Percentiles rank a stretch among this genome's conserved stretches.
phyloP scores from a whole-genome alignment of 345 rosid genomes.

The Hibiscus tridactylites region DNA sequence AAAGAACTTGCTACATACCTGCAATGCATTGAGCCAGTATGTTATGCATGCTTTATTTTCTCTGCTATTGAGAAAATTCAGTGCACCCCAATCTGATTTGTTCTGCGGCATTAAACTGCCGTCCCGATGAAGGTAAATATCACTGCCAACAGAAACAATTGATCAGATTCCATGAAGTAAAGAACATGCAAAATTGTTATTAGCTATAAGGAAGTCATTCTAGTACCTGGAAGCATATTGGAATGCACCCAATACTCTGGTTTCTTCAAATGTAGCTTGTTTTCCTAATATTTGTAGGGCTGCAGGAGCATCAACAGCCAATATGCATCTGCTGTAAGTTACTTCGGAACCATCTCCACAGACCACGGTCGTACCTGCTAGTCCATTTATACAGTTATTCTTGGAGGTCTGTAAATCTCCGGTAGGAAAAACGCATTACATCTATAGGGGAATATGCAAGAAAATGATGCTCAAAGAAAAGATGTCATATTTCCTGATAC shows the following conservation, averaged over 20 bases:
- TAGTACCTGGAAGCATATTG: slow-evolving; percentile 60
- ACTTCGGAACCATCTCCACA: slow-evolving; percentile 45
- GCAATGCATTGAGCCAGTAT: slow-evolving; percentile 85
- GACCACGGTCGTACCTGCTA: slow-evolving; percentile 39
- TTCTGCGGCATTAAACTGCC: slow-evolving; percentile 64
- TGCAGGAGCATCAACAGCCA: slow-evolving; percentile 71
- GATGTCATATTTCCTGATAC: not conserved
- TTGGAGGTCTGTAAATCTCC: not conserved
- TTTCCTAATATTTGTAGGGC: slow-evolving; percentile 51
- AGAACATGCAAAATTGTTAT: not conserved
- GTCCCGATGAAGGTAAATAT: slow-evolving; percentile 70
- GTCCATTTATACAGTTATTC: not conserved
- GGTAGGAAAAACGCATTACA: not conserved
- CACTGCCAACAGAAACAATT: slow-evolving; percentile 38
- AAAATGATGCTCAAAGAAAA: not conserved
- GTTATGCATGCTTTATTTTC: slow-evolving; percentile 63
- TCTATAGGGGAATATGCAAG: not conserved
- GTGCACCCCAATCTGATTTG: slow-evolving; percentile 78
- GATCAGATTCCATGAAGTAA: not conserved
- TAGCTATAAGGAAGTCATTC: not conserved
- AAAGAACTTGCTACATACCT: slow-evolving; percentile 37
- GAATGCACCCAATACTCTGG: slow-evolving; percentile 74
- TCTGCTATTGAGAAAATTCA: slow-evolving; percentile 75
- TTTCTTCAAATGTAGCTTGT: slow-evolving; percentile 66
- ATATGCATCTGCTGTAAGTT: slow-evolving; percentile 39